Evolutionary conservation across 352 stramenopile species (phyloP).

Genomic region (Globisporangium canariense): DNA sequence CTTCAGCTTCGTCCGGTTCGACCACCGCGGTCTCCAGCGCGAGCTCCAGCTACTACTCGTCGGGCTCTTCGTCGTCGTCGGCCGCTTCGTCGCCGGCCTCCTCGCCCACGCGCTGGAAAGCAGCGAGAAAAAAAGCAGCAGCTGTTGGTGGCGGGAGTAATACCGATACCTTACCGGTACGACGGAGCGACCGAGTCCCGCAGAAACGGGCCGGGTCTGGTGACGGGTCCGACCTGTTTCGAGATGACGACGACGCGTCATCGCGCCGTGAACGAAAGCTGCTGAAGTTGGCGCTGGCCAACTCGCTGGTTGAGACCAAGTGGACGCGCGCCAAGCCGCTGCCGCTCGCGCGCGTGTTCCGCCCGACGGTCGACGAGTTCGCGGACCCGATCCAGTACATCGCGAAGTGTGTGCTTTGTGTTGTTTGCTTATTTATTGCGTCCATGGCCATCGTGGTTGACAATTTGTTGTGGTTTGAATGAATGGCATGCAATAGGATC

Average conservation of each 20-base stretch:
- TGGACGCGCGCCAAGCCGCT: constrained; percentile 25
- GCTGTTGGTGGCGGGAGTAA: not conserved
- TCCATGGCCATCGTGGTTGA: not conserved
- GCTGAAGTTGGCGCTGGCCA: constrained; percentile 59
- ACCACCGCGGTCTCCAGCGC: constrained; percentile 11
- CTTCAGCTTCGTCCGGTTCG: constrained; percentile 4
- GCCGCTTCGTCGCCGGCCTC: not conserved
- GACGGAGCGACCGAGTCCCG: constrained; percentile 24
- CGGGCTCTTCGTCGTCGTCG: constrained; percentile 4
- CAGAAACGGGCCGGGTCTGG: constrained; percentile 33
- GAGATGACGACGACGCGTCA: constrained; percentile 16
- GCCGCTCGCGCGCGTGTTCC: constrained; percentile 56
- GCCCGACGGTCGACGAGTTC: constrained; percentile 86
- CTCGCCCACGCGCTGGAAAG: not conserved
- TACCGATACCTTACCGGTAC: constrained; percentile 14
- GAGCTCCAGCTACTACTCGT: constrained; percentile 5
- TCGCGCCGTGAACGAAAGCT: constrained; percentile 39
- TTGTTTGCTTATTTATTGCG: not conserved
- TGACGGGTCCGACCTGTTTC: constrained; percentile 15
- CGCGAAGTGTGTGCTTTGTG: constrained; percentile 33
- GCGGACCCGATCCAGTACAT: constrained; percentile 89
- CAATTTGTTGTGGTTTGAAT: not conserved
- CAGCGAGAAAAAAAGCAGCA: not conserved
- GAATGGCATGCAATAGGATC: constrained; percentile 33
- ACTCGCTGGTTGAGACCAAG: constrained; percentile 55